A percentile compares a stretch with the other conserved stretches of the same genome.
These are phyloP conservation scores for Oxalis stricta DNA, from an alignment of 441 rosid genomes.

Conservation along the genomic window DNA sequence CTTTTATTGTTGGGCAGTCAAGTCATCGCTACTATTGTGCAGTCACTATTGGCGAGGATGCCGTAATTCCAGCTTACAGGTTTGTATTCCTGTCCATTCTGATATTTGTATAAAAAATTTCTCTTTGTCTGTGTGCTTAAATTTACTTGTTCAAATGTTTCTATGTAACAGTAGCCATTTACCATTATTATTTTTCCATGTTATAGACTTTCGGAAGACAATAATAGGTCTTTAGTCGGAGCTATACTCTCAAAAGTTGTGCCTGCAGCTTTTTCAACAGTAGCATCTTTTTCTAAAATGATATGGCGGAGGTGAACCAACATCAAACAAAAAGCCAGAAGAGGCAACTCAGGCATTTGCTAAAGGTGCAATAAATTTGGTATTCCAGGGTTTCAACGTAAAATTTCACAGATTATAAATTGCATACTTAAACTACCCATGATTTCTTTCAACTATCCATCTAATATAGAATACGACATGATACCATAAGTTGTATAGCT, in stretches of 20 bases:
- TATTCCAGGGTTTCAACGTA: neutral
- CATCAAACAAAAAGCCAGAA: slow-evolving; percentile 42
- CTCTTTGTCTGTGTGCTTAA: neutral
- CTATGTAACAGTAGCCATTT: neutral
- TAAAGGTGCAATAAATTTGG: slow-evolving; percentile 32
- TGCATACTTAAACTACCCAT: no score
- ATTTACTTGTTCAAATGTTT: neutral
- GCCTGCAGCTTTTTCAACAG: slow-evolving; percentile 82
- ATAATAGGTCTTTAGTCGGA: slow-evolving; percentile 74
- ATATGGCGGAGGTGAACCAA: slow-evolving; percentile 75
- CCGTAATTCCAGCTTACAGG: slow-evolving; percentile 94
- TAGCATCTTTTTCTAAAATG: slow-evolving; percentile 76
- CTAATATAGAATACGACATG: no score
- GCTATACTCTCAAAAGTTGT: slow-evolving; percentile 85
- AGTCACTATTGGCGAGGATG: slow-evolving; percentile 81
- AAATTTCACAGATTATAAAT: no score
- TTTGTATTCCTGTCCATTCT: slow-evolving; percentile 12
- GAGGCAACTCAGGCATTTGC: slow-evolving; percentile 73
- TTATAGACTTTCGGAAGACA: slow-evolving; percentile 83
- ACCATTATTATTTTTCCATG: neutral
- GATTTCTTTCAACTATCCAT: no score
- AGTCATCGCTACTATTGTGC: slow-evolving; percentile 89
- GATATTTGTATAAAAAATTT: neutral
- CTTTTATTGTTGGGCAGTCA: slow-evolving; percentile 97
- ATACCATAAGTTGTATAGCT: no score